A percentile compares a stretch with the other conserved stretches of the same genome.
Conservation (phyloP, 2,329 filamentous ascomycete species). For the Colletotrichum nymphaeae region DNA sequence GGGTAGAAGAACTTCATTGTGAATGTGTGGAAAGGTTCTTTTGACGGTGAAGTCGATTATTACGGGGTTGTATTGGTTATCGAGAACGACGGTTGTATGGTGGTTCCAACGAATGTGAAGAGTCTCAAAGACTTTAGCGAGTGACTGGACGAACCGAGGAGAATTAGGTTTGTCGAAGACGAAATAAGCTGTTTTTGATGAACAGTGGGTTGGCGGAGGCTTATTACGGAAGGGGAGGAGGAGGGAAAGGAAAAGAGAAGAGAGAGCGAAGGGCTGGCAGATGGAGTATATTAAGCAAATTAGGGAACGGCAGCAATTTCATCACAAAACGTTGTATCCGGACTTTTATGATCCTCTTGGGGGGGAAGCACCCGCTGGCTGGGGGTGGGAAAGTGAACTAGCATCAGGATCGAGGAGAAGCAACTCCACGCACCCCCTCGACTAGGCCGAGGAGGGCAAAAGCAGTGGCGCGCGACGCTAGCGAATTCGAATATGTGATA, state of each 20-base stretch:
- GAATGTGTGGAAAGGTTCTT: slow-evolving; percentile 21
- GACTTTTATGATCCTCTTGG: slow-evolving; percentile 12
- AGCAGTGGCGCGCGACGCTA: slow-evolving; percentile 32
- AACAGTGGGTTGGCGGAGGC: slow-evolving; percentile 29
- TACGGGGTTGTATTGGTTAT: not conserved
- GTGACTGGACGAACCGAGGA: slow-evolving; percentile 28
- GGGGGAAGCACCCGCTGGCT: slow-evolving; percentile 19
- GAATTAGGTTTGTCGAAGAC: slow-evolving; percentile 19
- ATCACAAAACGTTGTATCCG: slow-evolving; percentile 34
- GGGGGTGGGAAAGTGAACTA: slow-evolving; percentile 20
- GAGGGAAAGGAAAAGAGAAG: not conserved
- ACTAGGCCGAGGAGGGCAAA: slow-evolving; percentile 29
- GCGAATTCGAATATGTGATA: slow-evolving; percentile 17
- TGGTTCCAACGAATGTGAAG: slow-evolving; percentile 24
- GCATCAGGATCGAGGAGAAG: slow-evolving; percentile 24
- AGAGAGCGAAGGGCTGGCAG: not conserved
- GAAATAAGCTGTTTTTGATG: slow-evolving; percentile 19
- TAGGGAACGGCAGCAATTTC: slow-evolving; percentile 27
- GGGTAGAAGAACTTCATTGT: slow-evolving; percentile 60
- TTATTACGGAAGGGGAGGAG: slow-evolving; percentile 29
- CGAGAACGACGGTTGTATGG: slow-evolving; percentile 7
- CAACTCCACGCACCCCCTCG: not conserved
- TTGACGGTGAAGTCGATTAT: not conserved
- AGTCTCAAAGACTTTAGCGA: slow-evolving; percentile 28
- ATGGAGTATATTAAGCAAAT: slow-evolving; percentile 33